Percentiles rank a stretch among this genome's conserved stretches.
These are phyloP conservation scores for Kluyveromyces nonfermentans DNA, from an alignment of 805 yeast genomes.

Conservation along the genomic window DNA sequence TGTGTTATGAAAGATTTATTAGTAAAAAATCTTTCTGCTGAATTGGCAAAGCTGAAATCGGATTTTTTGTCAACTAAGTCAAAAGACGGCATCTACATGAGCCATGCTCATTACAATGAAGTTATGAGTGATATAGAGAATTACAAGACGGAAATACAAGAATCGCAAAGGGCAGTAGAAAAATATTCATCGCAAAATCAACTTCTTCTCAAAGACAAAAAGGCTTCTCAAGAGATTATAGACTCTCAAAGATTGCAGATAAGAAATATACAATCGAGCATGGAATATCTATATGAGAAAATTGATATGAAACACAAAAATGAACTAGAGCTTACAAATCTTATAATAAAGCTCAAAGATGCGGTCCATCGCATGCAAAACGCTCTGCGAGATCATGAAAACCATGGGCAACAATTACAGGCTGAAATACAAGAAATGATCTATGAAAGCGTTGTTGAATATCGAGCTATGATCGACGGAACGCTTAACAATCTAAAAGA, in stretches of 20 bases:
- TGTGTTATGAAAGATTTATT: slow-evolving; percentile 44
- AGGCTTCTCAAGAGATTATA: slow-evolving; percentile 18
- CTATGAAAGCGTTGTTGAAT: slow-evolving; percentile 15
- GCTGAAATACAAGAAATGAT: slow-evolving; percentile 16
- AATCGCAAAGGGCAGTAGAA: slow-evolving; percentile 35
- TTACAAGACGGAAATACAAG: slow-evolving; percentile 41
- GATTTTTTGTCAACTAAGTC: slow-evolving; percentile 55
- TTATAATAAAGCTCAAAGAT: slow-evolving; percentile 14
- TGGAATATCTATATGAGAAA: slow-evolving; percentile 19
- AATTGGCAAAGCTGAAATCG: slow-evolving; percentile 38
- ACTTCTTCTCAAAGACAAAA: slow-evolving; percentile 22
- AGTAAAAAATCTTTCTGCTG: slow-evolving; percentile 41
- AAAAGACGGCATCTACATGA: slow-evolving; percentile 59
- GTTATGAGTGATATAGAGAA: slow-evolving; percentile 40
- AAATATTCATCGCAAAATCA: slow-evolving; percentile 32
- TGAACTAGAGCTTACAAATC: slow-evolving; percentile 19
- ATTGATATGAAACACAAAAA: slow-evolving; percentile 20
- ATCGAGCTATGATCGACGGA: slow-evolving; percentile 11
- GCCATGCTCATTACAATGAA: slow-evolving; percentile 48
- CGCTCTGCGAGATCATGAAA: slow-evolving; percentile 14
- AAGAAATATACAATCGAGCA: slow-evolving; percentile 16
- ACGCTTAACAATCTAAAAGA: slow-evolving; percentile 12
- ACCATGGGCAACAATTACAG: slow-evolving; percentile 14
- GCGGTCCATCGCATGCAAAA: slow-evolving; percentile 15
- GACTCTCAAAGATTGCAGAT: slow-evolving; percentile 22